Base-by-base conservation (phyloP, 2,329 filamentous ascomycete species). In the Diaporthe ilicicola region DNA sequence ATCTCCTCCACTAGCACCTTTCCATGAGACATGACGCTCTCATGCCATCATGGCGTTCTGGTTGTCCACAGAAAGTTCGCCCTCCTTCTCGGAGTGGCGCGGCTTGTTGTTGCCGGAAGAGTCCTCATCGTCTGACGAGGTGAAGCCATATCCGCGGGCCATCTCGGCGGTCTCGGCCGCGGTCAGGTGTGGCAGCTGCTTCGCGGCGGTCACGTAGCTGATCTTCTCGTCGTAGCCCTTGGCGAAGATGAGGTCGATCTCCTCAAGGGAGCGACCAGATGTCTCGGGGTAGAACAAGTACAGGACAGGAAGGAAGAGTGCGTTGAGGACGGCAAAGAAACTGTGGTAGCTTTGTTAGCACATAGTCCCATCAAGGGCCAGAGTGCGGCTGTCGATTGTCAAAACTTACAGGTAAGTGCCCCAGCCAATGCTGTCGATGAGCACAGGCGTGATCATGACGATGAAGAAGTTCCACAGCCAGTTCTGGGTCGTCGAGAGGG, bases 361-460 rank as follows among this genome's bases (percentile, higher is more conserved):
- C 32, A 0, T 0, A 9, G 8, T 24, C 12, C 8, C 9, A n/a
- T n/a, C n/a, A 15, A n/a, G 15, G 15, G 5, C 8, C 24, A 19
- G 27, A 24, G 44, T 34, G 15, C 7, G 24, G 17, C 1, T 10
- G 15, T 7, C 10, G 10, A 10, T 2, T 9, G 39, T 22, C 10
- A 42, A 1, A 22, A 54, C 71, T 70, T 53, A 73, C 69, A 71
- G 50, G 29, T 73, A 73, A 19, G 71, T 73, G 44, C 71, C 71
- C 80, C 84, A 90, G 17, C 83, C 82, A 8, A 86, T 90, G 67
- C 87, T 87, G 71, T 88, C 81, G 27, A 93, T 87, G 44, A 92
- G 85, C 1, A 90, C 85, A 0, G 91, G 91, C 0, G 90, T 92
- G 34, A 92, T 86, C 75, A 92, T 85, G 44, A 91, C 90, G 66